phyloP scores from a whole-genome alignment of 305 asterid genomes.

The Fraxinus ornus region DNA sequence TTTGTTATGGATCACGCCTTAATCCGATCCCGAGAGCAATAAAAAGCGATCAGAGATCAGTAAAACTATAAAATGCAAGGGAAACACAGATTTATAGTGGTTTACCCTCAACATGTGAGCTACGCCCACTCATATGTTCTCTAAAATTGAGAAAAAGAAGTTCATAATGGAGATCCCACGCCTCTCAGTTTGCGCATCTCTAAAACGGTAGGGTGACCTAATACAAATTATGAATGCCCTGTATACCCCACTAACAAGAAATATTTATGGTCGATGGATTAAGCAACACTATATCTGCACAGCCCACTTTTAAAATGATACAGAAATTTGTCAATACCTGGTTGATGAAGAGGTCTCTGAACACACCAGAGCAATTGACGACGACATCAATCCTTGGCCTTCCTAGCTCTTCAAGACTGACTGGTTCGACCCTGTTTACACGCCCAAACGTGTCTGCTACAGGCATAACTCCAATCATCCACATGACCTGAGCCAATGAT shows the following conservation, averaged over 20 bases:
- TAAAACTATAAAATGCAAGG: not conserved
- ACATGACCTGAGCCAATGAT: constrained; percentile 91
- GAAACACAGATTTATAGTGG: not conserved
- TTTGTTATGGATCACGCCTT: not conserved
- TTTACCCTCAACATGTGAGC: not conserved
- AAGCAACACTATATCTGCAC: no score
- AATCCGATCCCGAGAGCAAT: not conserved
- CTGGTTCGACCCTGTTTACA: constrained; percentile 78
- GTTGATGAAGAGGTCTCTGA: constrained; percentile 95
- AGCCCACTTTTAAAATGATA: not conserved
- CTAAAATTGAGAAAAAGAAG: not conserved
- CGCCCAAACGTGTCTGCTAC: constrained; percentile 83
- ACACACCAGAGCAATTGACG: constrained; percentile 95
- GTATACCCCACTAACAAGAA: not conserved
- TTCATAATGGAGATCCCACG: not conserved
- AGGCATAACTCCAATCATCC: constrained; percentile 93
- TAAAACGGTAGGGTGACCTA: not conserved
- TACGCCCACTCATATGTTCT: not conserved
- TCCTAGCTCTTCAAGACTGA: constrained; percentile 94
- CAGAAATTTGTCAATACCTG: constrained; percentile 49
- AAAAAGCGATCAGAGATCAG: not conserved
- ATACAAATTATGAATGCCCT: not conserved
- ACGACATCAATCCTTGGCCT: constrained; percentile 93
- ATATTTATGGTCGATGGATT: not conserved
- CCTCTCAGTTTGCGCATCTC: not conserved